A percentile compares a stretch with the other conserved stretches of the same genome.
phyloP scores from a whole-genome alignment of 805 yeast genomes.

The Lipomyces lipofer region DNA sequence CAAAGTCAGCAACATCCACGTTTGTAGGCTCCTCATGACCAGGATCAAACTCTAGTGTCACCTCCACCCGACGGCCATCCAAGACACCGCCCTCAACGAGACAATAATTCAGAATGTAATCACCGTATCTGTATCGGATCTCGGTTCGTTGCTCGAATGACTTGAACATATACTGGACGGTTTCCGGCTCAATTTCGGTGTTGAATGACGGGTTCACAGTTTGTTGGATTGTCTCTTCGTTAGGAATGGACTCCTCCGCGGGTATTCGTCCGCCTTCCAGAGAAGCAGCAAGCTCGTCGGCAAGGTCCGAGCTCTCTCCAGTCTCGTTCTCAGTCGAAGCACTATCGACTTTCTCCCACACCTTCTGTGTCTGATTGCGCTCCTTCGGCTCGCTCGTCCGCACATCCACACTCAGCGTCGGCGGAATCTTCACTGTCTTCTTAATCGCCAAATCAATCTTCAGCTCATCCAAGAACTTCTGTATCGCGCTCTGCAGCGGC shows the following conservation, averaged over 20 bases:
- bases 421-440: slow-evolving; percentile 12
- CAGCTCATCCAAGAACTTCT: slow-evolving; percentile 10
- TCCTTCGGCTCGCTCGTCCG: too few species aligned
- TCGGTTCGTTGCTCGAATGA: slow-evolving; percentile 21
- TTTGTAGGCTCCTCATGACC: neutral
- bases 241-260: neutral
- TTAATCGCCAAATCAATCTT: slow-evolving; percentile 2
- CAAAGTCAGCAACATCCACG: slow-evolving; percentile 10
- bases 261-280: too few species aligned
- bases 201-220: neutral
- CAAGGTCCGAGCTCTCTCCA: too few species aligned
- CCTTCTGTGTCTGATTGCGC: neutral
- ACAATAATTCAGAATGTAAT: slow-evolving; percentile 13
- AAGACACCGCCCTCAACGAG: slow-evolving; percentile 24
- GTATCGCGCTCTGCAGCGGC: slow-evolving; percentile 5
- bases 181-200: neutral
- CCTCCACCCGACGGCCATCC: slow-evolving; percentile 25
- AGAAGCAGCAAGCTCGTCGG: too few species aligned
- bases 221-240: neutral
- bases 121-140: slow-evolving; percentile 13
- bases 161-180: slow-evolving; percentile 16
- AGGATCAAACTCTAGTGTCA: slow-evolving; percentile 1
- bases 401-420: slow-evolving; percentile 4
- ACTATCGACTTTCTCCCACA: neutral
- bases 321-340: neutral